Conservation (phyloP, 768 basidiomycete genomes). For the Solioccasus polychromus region DNA sequence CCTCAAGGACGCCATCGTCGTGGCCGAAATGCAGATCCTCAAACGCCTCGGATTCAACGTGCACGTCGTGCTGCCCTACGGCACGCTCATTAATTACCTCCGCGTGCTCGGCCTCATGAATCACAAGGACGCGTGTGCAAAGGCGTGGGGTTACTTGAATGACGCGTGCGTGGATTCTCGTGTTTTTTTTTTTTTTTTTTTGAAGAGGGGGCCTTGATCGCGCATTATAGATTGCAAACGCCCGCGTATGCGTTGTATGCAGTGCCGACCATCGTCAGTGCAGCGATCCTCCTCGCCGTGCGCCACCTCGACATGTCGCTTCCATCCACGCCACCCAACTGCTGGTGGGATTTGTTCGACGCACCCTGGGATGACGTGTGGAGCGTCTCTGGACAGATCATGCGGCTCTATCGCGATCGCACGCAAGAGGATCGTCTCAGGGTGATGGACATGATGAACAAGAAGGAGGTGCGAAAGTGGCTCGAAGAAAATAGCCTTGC, state of each 20-base stretch:
- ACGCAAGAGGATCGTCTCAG: constrained; percentile 44
- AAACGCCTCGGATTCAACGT: constrained; percentile 96
- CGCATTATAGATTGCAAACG: constrained; percentile 74
- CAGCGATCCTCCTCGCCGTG: constrained; percentile 79
- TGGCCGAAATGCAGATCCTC: constrained; percentile 95
- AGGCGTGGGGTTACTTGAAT: constrained; percentile 93
- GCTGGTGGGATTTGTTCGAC: constrained; percentile 96
- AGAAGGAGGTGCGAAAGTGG: constrained; percentile 82
- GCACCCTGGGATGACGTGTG: constrained; percentile 86
- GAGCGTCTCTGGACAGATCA: constrained; percentile 79
- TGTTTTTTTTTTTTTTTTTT: too few relatives aligned
- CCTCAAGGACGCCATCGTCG: constrained; percentile 89
- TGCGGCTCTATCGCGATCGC: constrained; percentile 71
- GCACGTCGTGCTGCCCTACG: constrained; percentile 89
- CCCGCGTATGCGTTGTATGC: constrained; percentile 89
- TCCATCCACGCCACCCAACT: constrained; percentile 63
- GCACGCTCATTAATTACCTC: constrained; percentile 92
- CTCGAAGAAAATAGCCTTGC: constrained; percentile 52
- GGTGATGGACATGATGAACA: constrained; percentile 57
- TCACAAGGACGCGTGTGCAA: constrained; percentile 64
- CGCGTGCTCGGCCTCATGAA: constrained; percentile 83
- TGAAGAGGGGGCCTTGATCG: neutral
- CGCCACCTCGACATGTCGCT: constrained; percentile 72
- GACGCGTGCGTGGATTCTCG: constrained; percentile 82
- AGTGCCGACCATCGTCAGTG: constrained; percentile 85